phyloP scores from a whole-genome alignment of 257 asterid species.

The Solanum infundibuliforme region DNA sequence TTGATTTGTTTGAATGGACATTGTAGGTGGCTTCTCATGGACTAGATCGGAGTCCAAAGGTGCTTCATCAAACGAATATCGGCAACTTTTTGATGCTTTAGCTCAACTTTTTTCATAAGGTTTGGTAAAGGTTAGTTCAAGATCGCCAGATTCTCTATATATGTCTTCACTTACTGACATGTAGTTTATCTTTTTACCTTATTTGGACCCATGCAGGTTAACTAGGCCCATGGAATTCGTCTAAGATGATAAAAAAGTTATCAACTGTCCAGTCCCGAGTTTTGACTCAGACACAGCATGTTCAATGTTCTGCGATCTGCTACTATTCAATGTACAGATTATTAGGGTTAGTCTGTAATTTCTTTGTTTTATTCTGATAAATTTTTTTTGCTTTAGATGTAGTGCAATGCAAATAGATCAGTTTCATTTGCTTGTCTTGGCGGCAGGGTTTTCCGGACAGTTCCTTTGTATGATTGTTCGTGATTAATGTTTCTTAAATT shows the following conservation, averaged over 20 bases:
- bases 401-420: neutral
- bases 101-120: slow-evolving; percentile 5
- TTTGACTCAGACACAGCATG: neutral
- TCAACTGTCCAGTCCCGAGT: neutral
- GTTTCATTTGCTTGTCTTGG: neutral
- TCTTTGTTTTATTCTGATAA: neutral
- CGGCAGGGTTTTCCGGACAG: neutral
- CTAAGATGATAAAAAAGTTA: neutral
- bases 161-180: neutral
- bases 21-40: slow-evolving; percentile 95
- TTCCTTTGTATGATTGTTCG: neutral
- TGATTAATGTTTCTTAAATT: neutral
- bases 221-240: neutral
- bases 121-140: neutral
- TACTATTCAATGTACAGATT: neutral
- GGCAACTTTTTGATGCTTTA: slow-evolving; percentile 69
- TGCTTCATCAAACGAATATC: slow-evolving; percentile 70
- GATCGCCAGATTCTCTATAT: neutral
- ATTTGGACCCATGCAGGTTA: neutral
- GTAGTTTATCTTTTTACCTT: neutral
- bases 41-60: slow-evolving; percentile 85
- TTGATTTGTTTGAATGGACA: neutral
- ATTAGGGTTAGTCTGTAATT: neutral
- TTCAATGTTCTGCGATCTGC: neutral
- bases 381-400: neutral